Evolutionary conservation across 768 basidiomycete species (phyloP), one percentile per base, ranked within the genome.

Genomic region (Boletus bicolor): DNA sequence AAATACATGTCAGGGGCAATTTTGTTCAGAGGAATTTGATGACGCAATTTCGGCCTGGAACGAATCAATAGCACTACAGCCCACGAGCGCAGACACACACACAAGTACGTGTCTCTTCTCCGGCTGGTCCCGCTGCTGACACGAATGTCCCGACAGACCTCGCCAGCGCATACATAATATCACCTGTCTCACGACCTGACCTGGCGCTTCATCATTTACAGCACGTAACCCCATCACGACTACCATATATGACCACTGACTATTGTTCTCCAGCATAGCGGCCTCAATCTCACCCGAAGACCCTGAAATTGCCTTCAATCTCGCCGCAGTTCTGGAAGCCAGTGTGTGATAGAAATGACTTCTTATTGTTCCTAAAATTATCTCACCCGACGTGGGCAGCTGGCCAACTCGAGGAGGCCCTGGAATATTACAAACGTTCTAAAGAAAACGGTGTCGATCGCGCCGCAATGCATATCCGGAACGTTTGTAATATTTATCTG

Each of bases 281-380:
- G 79, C 84, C 43, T 84, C 85, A n/a, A 80, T 94, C 63, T 81
- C 86, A 56, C 92, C 92, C 44, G 88, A 91, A 70, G 92, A 94
- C 77, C 86, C 89, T 69, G 92, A 94, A 70, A 91, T 93, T 66
- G 86, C 89, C 15, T 94, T 93, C 79, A 94, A 94, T 75, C 82
- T 92, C 55, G 92, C 89, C 49, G 92, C 91, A 44, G 90, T 94
- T 64, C 79, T 93, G 57, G 92, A 94, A 84, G 91, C 92, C 53
- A 83, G 92, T 91, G 63, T 64, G 86, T 79, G 54, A 56, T 65
- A 39, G 48, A 53, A 59, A 61, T 53, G 57, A 56, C 57, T 56
- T 55, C 67, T 68, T 69, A 72, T 72, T 75, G 70, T 73, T 63
- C 62, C 64, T 65, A 67, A 67, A 71, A 61, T 68, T 73, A 60